phyloP scores from a whole-genome alignment of 2,329 filamentous ascomycete genomes.

The Fusarium azukiicola region DNA sequence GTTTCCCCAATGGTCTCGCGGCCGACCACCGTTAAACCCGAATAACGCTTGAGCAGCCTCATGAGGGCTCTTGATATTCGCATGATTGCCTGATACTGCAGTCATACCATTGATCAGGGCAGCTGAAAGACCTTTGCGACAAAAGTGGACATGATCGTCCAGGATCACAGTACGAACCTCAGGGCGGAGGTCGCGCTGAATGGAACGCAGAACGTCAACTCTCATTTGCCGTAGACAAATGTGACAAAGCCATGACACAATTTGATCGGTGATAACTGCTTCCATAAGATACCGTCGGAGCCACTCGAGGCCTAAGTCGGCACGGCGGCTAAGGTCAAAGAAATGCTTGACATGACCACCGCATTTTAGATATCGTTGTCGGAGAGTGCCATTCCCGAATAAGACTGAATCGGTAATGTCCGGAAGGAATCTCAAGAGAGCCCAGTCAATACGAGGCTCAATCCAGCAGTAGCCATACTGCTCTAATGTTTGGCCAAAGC shows the following conservation, averaged over 20 bases:
- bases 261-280: conserved; percentile 3
- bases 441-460: conserved; percentile 26
- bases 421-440: conserved; percentile 25
- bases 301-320: conserved; percentile 27
- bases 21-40: conserved; percentile 17
- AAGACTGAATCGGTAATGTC: conserved; percentile 24
- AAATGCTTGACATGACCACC: conserved; percentile 24
- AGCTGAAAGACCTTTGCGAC: conserved; percentile 24
- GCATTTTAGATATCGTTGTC: conserved; percentile 24
- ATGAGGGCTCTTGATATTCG: conserved; percentile 20
- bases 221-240: conserved; percentile 31
- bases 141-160: conserved; percentile 25
- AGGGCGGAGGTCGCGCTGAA: conserved; percentile 2
- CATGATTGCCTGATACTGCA: conserved; percentile 13
- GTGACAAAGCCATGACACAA: conserved; percentile 28
- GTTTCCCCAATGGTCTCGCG: conserved; percentile 21
- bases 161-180: conserved; percentile 7
- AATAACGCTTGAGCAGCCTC: conserved; percentile 23
- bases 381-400: conserved; percentile 29
- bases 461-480: conserved; percentile 30
- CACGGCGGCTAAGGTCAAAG: conserved; percentile 29
- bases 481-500: conserved; percentile 31
- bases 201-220: conserved; percentile 20
- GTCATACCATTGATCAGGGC: conserved; percentile 17
- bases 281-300: conserved; percentile 9